A percentile compares a stretch with the other conserved stretches of the same genome.
Evolutionary conservation across 1,284 basidiomycete genomes (phyloP).

Genomic region (Coniferiporia weirii): DNA sequence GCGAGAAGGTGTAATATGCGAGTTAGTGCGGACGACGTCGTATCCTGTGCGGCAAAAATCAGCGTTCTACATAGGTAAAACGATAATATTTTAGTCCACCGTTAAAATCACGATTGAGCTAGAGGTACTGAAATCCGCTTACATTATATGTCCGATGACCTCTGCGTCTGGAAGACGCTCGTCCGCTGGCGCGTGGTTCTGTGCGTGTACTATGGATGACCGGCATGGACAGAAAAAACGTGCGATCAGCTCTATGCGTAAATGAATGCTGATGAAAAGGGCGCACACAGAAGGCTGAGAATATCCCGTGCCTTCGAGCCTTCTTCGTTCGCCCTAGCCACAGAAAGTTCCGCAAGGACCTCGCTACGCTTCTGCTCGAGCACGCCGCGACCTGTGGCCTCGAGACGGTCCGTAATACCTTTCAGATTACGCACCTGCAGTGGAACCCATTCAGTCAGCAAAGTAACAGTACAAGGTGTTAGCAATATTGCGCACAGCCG

Average conservation of each 20-base stretch:
- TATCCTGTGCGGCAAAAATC: constrained; percentile 29
- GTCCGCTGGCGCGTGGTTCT: constrained; percentile 16
- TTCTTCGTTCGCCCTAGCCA: constrained; percentile 26
- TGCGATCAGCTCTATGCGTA: too few species aligned
- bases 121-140: constrained; percentile 3
- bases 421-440: constrained; percentile 26
- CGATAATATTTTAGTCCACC: neutral
- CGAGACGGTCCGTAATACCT: constrained; percentile 32
- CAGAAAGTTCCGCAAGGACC: constrained; percentile 14
- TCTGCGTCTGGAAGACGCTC: constrained; percentile 21
- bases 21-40: constrained; percentile 36
- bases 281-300: constrained; percentile 39
- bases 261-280: neutral
- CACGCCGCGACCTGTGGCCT: constrained; percentile 33
- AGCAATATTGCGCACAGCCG: constrained; percentile 2
- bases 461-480: neutral
- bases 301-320: constrained; percentile 34
- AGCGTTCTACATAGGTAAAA: constrained; percentile 24
- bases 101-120: neutral
- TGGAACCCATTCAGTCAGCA: too few species aligned
- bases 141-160: constrained; percentile 25
- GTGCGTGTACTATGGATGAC: constrained; percentile 16
- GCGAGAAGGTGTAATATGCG: constrained; percentile 35
- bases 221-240: too few species aligned
- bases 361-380: constrained; percentile 30